These are phyloP conservation scores for Pseudonitzschia pungens DNA, from an alignment of 108 stramenopile species.

Conservation along the genomic window DNA sequence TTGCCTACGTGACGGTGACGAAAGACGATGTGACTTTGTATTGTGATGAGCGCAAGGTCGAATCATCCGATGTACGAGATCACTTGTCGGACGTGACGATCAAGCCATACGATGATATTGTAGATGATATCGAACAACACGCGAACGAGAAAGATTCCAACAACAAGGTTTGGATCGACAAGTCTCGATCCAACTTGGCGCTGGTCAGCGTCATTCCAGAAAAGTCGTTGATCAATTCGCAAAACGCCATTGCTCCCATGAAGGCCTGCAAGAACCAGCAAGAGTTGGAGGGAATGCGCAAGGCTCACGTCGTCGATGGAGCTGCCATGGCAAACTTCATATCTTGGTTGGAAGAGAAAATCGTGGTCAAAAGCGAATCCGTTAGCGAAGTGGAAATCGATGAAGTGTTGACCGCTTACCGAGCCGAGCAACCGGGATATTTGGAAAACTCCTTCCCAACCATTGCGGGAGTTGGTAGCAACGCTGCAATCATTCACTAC, in stretches of 20 bases:
- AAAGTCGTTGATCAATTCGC: constrained; percentile 46
- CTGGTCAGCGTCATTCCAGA: constrained; percentile 60
- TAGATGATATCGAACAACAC: constrained; percentile 57
- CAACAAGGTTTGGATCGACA: constrained; percentile 74
- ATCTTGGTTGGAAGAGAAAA: constrained; percentile 78
- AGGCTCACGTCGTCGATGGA: constrained; percentile 93
- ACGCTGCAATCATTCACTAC: constrained; percentile 98
- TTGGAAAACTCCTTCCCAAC: constrained; percentile 88
- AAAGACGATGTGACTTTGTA: constrained; percentile 65
- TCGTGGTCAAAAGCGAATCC: constrained; percentile 51
- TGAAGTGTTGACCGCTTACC: constrained; percentile 74
- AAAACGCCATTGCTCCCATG: constrained; percentile 89
- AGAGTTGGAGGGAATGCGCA: constrained; percentile 92
- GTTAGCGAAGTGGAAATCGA: constrained; percentile 92
- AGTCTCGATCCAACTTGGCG: constrained; percentile 64
- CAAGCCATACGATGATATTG: constrained; percentile 68
- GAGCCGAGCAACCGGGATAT: constrained; percentile 80
- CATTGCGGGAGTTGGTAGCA: constrained; percentile 93
- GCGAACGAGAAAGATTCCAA: constrained; percentile 27
- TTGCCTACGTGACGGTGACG: constrained; percentile 89
- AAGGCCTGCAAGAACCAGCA: constrained; percentile 92
- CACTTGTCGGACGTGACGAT: constrained; percentile 66
- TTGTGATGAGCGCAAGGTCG: constrained; percentile 71
- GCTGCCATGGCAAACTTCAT: constrained; percentile 93
- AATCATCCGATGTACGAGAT: constrained; percentile 48